Conservation (phyloP, 2,329 filamentous ascomycete species). For the Diplodia seriata region DNA sequence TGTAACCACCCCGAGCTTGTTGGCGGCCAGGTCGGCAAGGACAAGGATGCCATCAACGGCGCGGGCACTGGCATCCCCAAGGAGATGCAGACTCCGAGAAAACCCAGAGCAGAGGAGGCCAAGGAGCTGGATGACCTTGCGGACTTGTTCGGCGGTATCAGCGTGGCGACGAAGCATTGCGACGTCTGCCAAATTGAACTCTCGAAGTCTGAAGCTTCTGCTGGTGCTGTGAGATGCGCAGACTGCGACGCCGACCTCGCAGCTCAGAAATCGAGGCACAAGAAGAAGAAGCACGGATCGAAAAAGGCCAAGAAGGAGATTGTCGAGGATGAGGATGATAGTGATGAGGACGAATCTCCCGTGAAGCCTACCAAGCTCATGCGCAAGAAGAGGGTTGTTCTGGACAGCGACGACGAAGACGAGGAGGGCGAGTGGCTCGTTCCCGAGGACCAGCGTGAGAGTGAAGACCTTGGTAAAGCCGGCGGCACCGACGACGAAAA, state of each 20-base stretch:
- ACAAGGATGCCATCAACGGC: constrained; percentile 79
- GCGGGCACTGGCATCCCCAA: constrained; percentile 38
- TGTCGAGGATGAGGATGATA: constrained; percentile 48
- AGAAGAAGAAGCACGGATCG: constrained; percentile 54
- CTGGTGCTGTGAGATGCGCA: constrained; percentile 67
- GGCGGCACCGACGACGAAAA: constrained; percentile 89
- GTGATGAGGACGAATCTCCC: constrained; percentile 43
- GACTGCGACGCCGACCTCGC: constrained; percentile 79
- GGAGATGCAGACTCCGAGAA: constrained; percentile 45
- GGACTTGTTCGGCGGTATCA: constrained; percentile 84
- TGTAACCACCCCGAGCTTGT: constrained; percentile 94
- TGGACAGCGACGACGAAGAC: constrained; percentile 71
- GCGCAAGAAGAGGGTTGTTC: constrained; percentile 51
- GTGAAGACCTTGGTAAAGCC: constrained; percentile 72
- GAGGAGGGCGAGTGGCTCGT: constrained; percentile 82
- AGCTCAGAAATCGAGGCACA: constrained; percentile 54
- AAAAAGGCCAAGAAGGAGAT: constrained; percentile 51
- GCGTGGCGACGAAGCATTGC: constrained; percentile 77
- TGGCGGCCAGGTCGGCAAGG: constrained; percentile 81
- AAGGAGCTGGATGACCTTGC: constrained; percentile 82
- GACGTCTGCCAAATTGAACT: constrained; percentile 81
- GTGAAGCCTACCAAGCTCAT: constrained; percentile 22
- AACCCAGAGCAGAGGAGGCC: constrained; percentile 58
- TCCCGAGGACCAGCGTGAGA: constrained; percentile 67
- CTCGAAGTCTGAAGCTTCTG: constrained; percentile 60